phyloP scores from a whole-genome alignment of 768 basidiomycete genomes.

The Hygrocybe punicea region DNA sequence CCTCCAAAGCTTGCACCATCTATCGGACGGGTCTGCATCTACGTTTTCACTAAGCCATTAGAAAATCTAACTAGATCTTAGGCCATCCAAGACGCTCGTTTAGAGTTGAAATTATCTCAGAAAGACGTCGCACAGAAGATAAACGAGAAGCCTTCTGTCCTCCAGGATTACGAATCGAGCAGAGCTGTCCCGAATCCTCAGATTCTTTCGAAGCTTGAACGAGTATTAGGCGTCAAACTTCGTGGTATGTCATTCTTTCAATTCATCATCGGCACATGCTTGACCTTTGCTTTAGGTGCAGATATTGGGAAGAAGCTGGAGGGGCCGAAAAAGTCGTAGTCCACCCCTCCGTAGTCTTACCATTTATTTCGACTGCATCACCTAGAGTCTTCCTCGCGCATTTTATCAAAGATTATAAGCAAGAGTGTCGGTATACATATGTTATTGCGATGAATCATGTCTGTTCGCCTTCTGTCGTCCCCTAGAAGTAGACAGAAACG shows the following conservation, averaged over 20 bases:
- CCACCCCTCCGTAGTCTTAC: conserved; percentile 2
- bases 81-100: conserved; percentile 80
- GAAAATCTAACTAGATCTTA: conserved; percentile 28
- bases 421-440: not conserved
- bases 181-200: conserved; percentile 84
- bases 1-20: conserved; percentile 72
- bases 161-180: conserved; percentile 87
- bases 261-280: not conserved
- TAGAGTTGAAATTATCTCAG: conserved; percentile 77
- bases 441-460: conserved; percentile 9
- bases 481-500: conserved; percentile 20
- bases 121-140: conserved; percentile 91
- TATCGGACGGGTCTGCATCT: conserved; percentile 65
- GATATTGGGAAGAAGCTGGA: conserved; percentile 88
- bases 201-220: conserved; percentile 86
- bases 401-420: not conserved
- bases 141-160: conserved; percentile 86
- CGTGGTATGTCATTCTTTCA: conserved; percentile 55
- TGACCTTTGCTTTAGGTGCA: conserved; percentile 42
- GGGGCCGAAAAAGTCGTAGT: conserved; percentile 66
- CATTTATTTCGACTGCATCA: not conserved
- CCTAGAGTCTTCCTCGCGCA: not conserved
- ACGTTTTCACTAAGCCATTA: conserved; percentile 5
- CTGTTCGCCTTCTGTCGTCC: conserved; percentile 25
- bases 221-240: conserved; percentile 80